Evolutionary conservation across 164 flowering plant species (phyloP).

Genomic region (Taxillus chinensis): DNA sequence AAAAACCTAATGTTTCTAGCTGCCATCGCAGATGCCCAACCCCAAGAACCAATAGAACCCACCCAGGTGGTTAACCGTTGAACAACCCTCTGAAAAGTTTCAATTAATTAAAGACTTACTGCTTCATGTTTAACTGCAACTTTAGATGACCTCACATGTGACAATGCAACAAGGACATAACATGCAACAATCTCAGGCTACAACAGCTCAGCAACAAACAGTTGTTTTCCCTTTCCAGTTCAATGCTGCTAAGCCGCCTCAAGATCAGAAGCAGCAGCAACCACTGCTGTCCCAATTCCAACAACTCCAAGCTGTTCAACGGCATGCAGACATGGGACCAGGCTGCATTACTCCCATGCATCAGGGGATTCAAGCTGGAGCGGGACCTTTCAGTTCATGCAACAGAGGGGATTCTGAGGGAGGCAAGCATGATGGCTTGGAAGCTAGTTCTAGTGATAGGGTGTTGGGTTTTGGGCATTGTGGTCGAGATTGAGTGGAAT

Average conservation of each 20-base stretch:
- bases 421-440: slow-evolving; percentile 15
- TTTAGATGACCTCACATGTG: slow-evolving; percentile 15
- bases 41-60: slow-evolving; percentile 16
- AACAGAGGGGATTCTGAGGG: slow-evolving; percentile 13
- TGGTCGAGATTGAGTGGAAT: slow-evolving; percentile 1
- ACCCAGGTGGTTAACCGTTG: slow-evolving; percentile 19
- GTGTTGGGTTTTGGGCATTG: slow-evolving; percentile 9
- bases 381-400: slow-evolving; percentile 9
- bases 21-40: slow-evolving; percentile 43
- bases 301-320: slow-evolving; percentile 15
- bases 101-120: slow-evolving; percentile 11
- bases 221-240: slow-evolving; percentile 10
- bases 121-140: neutral
- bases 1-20: slow-evolving; percentile 44
- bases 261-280: slow-evolving; percentile 25
- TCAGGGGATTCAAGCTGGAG: slow-evolving; percentile 10
- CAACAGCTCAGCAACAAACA: slow-evolving; percentile 14
- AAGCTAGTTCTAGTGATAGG: slow-evolving; percentile 11
- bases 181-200: slow-evolving; percentile 17
- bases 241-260: neutral
- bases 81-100: slow-evolving; percentile 9
- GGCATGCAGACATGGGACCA: slow-evolving; percentile 14
- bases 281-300: slow-evolving; percentile 12
- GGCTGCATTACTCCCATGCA: slow-evolving; percentile 13
- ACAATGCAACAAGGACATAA: slow-evolving; percentile 19